Percentiles rank a stretch among this genome's conserved stretches.
phyloP scores from a whole-genome alignment of 768 basidiomycete genomes.

The Calvatia gigantea region DNA sequence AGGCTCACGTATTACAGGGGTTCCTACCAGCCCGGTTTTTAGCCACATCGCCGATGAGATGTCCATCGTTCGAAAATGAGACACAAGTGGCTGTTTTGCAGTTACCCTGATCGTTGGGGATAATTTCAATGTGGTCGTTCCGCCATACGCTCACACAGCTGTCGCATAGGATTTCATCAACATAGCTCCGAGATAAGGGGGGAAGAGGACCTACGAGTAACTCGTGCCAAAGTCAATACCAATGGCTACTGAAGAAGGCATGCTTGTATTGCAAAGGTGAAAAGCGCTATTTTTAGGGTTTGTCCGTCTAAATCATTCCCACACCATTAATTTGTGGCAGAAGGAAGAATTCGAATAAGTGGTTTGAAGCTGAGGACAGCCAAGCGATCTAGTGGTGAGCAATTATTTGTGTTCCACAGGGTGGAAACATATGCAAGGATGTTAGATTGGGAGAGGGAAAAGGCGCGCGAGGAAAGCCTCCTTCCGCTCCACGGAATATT shows the following conservation, averaged over 20 bases:
- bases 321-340: constrained; percentile 35
- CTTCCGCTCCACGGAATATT: constrained; percentile 56
- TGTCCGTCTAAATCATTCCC: no score
- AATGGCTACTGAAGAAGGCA: constrained; percentile 75
- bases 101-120: constrained; percentile 93
- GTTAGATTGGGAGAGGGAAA: constrained; percentile 50
- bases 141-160: constrained; percentile 99
- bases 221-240: constrained; percentile 93
- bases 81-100: constrained; percentile 96
- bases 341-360: constrained; percentile 79
- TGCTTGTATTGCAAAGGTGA: no score
- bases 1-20: constrained; percentile 78
- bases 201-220: constrained; percentile 66
- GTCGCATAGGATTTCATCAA: constrained; percentile 3
- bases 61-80: constrained; percentile 91
- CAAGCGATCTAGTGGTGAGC: constrained; percentile 65
- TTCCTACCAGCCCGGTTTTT: constrained; percentile 99
- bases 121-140: constrained; percentile 99
- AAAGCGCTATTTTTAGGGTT: no score
- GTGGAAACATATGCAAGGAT: neutral
- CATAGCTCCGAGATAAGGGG: neutral
- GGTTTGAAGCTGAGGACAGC: constrained; percentile 64
- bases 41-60: constrained; percentile 98
- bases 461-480: constrained; percentile 65
- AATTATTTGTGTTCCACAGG: neutral